Evolutionary conservation across 257 asterid genomes (phyloP).

Genomic region (Petrea volubilis): DNA sequence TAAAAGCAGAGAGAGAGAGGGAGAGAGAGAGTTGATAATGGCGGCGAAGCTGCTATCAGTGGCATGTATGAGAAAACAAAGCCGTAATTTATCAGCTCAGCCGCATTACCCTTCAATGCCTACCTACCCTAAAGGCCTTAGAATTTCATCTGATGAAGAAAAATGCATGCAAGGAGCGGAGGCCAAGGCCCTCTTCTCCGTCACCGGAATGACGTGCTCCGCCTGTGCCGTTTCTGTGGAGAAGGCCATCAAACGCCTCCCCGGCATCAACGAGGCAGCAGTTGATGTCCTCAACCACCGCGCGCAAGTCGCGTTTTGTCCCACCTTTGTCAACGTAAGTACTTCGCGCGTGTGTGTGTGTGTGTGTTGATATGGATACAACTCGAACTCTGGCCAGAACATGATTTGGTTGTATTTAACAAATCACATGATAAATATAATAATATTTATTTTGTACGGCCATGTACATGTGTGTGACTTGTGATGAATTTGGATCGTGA

Average conservation of each 20-base stretch:
- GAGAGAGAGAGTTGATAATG: slow-evolving; percentile 1
- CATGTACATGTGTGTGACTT: too few species aligned
- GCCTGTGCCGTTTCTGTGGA: slow-evolving; percentile 57
- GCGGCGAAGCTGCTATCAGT: slow-evolving; percentile 24
- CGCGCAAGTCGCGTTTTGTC: slow-evolving; percentile 42
- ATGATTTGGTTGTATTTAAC: too few species aligned
- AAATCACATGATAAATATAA: too few species aligned
- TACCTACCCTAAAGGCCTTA: slow-evolving; percentile 23
- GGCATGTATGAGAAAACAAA: slow-evolving; percentile 32
- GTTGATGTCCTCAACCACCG: slow-evolving; percentile 52
- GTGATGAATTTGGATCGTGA: too few species aligned
- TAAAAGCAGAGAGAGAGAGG: not conserved
- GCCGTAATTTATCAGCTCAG: slow-evolving; percentile 26
- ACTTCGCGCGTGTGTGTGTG: not conserved
- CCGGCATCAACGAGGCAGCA: slow-evolving; percentile 49
- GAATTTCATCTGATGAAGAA: slow-evolving; percentile 32
- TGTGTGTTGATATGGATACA: too few species aligned
- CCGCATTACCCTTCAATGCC: slow-evolving; percentile 43
- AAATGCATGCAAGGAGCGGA: slow-evolving; percentile 35
- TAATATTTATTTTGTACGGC: too few species aligned
- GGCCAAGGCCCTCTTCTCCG: slow-evolving; percentile 42
- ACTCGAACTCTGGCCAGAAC: too few species aligned
- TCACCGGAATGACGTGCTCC: slow-evolving; percentile 64
- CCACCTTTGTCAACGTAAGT: slow-evolving; percentile 43
- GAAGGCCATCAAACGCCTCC: slow-evolving; percentile 55